A percentile compares a stretch with the other conserved stretches of the same genome.
Conservation (phyloP, 2,329 filamentous ascomycete species). For the Alternaria alternata region DNA sequence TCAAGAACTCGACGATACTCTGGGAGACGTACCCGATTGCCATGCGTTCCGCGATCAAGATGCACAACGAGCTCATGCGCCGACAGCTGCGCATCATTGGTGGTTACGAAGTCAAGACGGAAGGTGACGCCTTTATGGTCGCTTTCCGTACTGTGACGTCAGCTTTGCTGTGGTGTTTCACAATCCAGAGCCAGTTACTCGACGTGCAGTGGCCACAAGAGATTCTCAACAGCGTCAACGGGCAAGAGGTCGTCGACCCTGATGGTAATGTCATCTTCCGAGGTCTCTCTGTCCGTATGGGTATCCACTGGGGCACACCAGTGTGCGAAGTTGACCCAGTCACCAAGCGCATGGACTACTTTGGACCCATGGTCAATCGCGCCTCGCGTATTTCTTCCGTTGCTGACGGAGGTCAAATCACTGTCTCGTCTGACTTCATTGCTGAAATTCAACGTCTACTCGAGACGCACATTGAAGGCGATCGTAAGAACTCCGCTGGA, state of each 20-base stretch:
- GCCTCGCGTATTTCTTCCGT: slow-evolving; percentile 92
- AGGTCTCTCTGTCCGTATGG: slow-evolving; percentile 95
- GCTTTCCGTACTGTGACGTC: slow-evolving; percentile 96
- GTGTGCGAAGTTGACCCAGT: slow-evolving; percentile 96
- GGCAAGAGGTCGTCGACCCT: slow-evolving; percentile 81
- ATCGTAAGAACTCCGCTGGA: slow-evolving; percentile 71
- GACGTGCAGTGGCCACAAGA: slow-evolving; percentile 94
- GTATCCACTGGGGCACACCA: slow-evolving; percentile 92
- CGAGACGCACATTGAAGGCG: slow-evolving; percentile 87
- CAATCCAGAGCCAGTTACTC: slow-evolving; percentile 85
- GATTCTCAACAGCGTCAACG: slow-evolving; percentile 84
- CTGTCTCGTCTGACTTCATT: slow-evolving; percentile 96
- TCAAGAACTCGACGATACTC: slow-evolving; percentile 95
- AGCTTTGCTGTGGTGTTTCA: slow-evolving; percentile 94
- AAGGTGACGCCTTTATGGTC: slow-evolving; percentile 99
- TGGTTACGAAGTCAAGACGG: slow-evolving; percentile 98
- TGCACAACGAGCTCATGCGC: slow-evolving; percentile 97
- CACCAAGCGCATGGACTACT: slow-evolving; percentile 98
- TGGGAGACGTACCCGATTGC: slow-evolving; percentile 96
- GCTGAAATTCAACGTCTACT: slow-evolving; percentile 92
- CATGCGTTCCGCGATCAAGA: slow-evolving; percentile 95
- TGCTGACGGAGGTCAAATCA: slow-evolving; percentile 95
- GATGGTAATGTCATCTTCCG: slow-evolving; percentile 92
- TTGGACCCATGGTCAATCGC: slow-evolving; percentile 98
- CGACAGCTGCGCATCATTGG: slow-evolving; percentile 91